Evolutionary conservation across 1,284 basidiomycete species (phyloP).

Genomic region (Pseudozyma pruni): DNA sequence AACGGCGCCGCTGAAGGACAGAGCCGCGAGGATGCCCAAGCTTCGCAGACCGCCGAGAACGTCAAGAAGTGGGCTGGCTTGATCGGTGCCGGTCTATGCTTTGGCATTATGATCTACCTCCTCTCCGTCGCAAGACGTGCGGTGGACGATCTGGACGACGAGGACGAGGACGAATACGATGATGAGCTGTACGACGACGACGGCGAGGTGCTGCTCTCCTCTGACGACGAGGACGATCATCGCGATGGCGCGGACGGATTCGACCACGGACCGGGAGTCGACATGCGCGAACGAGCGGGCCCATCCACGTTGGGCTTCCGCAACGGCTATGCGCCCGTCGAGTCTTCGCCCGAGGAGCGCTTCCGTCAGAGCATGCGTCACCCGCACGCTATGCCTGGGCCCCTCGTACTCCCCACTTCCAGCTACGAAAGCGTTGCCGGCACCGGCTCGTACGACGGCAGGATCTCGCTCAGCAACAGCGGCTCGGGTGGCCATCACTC

Average conservation of each 20-base stretch:
- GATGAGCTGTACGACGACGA: slow-evolving; percentile 41
- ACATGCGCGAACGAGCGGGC: slow-evolving; percentile 48
- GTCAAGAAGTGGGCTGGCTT: slow-evolving; percentile 77
- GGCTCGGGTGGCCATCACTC: slow-evolving; percentile 31
- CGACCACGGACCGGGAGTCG: slow-evolving; percentile 28
- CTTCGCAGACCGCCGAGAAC: slow-evolving; percentile 69
- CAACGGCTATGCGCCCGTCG: slow-evolving; percentile 47
- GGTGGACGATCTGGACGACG: slow-evolving; percentile 76
- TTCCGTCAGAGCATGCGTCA: slow-evolving; percentile 48
- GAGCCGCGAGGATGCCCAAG: slow-evolving; percentile 53
- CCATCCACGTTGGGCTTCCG: slow-evolving; percentile 47
- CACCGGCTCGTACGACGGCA: slow-evolving; percentile 31
- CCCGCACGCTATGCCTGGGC: slow-evolving; percentile 21
- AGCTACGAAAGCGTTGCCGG: slow-evolving; percentile 21
- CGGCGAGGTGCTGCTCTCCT: slow-evolving; percentile 27
- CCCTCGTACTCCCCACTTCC: slow-evolving; percentile 16
- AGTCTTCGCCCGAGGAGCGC: slow-evolving; percentile 36
- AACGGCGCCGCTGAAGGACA: slow-evolving; percentile 66
- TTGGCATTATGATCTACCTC: slow-evolving; percentile 81
- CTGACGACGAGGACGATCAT: slow-evolving; percentile 18
- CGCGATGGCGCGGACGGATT: slow-evolving; percentile 6
- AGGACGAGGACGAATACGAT: slow-evolving; percentile 28
- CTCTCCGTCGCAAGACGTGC: slow-evolving; percentile 81
- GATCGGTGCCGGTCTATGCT: slow-evolving; percentile 77
- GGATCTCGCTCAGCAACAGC: slow-evolving; percentile 29